Percentiles rank a stretch among this genome's conserved stretches.
phyloP scores from a whole-genome alignment of 208 protist genomes.

The Herpetomonas samuelpessoai region DNA sequence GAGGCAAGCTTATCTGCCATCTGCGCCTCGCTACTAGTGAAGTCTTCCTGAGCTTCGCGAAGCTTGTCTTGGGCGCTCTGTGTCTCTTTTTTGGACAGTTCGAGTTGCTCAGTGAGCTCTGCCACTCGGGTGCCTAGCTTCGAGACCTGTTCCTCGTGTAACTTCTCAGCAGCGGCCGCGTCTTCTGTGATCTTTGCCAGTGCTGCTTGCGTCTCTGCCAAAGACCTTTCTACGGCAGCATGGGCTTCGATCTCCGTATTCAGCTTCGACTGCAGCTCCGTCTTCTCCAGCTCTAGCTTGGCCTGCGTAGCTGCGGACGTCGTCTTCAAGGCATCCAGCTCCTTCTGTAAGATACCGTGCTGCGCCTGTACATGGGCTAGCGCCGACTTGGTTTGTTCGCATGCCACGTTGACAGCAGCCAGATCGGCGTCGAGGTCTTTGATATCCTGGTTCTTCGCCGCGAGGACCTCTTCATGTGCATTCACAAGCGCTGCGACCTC shows the following conservation, averaged over 20 bases:
- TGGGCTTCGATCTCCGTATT: background rate
- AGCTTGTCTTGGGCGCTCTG: too few species aligned
- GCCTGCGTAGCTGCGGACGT: background rate
- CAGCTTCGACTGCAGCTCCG: conserved; percentile 12
- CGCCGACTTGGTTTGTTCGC: background rate
- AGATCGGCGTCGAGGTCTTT: background rate
- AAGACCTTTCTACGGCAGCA: background rate
- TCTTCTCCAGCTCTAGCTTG: conserved; percentile 12
- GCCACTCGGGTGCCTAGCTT: background rate
- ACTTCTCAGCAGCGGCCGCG: background rate
- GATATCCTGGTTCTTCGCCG: too few species aligned
- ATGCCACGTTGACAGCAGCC: background rate
- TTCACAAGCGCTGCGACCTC: too few species aligned
- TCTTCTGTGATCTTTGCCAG: background rate
- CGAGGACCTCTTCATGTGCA: too few species aligned
- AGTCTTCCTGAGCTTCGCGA: too few species aligned
- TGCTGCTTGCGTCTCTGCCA: background rate
- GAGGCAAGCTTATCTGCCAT: too few species aligned
- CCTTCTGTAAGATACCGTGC: conserved; percentile 7
- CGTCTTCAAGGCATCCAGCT: background rate
- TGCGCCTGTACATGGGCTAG: background rate
- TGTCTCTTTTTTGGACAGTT: too few species aligned
- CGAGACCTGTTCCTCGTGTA: conserved; percentile 5
- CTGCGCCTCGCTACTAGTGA: too few species aligned
- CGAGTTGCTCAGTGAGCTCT: background rate